These are phyloP conservation scores for Lecanicillium sp. DNA, from an alignment of 2,329 filamentous ascomycete species.

Conservation along the genomic window DNA sequence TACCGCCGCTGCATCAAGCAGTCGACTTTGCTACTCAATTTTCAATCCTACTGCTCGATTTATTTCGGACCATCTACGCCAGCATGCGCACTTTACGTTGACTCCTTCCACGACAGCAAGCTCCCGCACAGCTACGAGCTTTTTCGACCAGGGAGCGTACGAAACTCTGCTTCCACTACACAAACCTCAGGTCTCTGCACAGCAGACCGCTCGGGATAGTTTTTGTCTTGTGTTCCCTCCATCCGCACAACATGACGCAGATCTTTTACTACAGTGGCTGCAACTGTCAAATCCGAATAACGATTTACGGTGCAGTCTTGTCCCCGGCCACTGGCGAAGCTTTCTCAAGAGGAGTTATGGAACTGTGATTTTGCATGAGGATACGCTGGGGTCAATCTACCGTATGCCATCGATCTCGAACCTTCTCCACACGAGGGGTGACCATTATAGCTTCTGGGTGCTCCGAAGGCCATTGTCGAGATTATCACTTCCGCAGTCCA, in stretches of 20 bases:
- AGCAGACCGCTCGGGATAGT: conserved; percentile 8
- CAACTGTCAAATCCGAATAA: conserved; percentile 28
- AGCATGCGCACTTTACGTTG: too few relatives aligned
- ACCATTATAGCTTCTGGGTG: conserved; percentile 28
- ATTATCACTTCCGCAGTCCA: not conserved
- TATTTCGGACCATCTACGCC: too few relatives aligned
- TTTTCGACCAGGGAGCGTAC: conserved; percentile 3
- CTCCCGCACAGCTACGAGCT: conserved; percentile 1
- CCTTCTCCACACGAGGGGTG: conserved; percentile 21
- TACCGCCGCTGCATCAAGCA: too few relatives aligned
- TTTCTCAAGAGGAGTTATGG: conserved; percentile 27
- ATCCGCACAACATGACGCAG: conserved; percentile 22
- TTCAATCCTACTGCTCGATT: too few relatives aligned
- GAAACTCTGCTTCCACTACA: conserved; percentile 1
- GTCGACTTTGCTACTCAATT: too few relatives aligned
- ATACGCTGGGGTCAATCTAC: conserved; percentile 26
- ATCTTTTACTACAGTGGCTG: conserved; percentile 38
- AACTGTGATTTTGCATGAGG: conserved; percentile 37
- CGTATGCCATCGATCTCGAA: conserved; percentile 28
- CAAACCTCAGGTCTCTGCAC: conserved; percentile 10
- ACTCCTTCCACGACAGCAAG: too few relatives aligned
- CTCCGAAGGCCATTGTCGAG: conserved; percentile 18
- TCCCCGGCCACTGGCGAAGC: conserved; percentile 36
- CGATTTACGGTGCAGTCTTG: conserved; percentile 31
- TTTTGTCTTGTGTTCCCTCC: conserved; percentile 44